A percentile compares a stretch with the other conserved stretches of the same genome.
Evolutionary conservation across 2,329 filamentous ascomycete species (phyloP).

Genomic region (Aspergillus floridensis): DNA sequence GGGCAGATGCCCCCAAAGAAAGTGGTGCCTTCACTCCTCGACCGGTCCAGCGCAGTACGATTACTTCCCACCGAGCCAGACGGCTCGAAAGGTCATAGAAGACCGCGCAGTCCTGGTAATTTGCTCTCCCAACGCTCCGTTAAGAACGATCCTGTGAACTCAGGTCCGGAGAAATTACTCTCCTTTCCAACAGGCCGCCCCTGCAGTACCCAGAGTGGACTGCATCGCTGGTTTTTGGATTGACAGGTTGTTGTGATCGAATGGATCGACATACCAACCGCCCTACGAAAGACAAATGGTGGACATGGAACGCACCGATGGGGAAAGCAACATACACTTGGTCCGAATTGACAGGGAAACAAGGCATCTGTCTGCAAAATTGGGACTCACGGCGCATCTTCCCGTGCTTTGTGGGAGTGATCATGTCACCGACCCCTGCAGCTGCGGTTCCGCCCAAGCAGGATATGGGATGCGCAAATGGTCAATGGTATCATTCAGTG

Average conservation of each 20-base stretch:
- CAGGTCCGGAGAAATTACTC: conserved; percentile 10
- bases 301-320: neutral
- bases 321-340: neutral
- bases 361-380: neutral
- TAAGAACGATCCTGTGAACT: conserved; percentile 65
- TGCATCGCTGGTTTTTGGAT: conserved; percentile 65
- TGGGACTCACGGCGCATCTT: neutral
- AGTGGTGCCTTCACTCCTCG: conserved; percentile 40
- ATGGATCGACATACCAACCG: neutral
- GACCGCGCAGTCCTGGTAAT: conserved; percentile 22
- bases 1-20: conserved; percentile 24
- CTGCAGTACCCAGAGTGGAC: conserved; percentile 67
- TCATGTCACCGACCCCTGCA: neutral
- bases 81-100: conserved; percentile 20
- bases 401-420: neutral
- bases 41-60: conserved; percentile 16
- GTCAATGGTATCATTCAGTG: neutral
- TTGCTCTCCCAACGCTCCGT: conserved; percentile 77
- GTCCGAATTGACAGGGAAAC: neutral
- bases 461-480: neutral
- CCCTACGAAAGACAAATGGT: neutral
- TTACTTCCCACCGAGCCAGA: conserved; percentile 15
- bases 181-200: conserved; percentile 55
- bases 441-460: neutral
- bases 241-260: conserved; percentile 1